Evolutionary conservation across 192 early-diverging fungal genomes (phyloP), one percentile per base, ranked within the genome.

Genomic region (Hyaloraphidium curvatum): DNA sequence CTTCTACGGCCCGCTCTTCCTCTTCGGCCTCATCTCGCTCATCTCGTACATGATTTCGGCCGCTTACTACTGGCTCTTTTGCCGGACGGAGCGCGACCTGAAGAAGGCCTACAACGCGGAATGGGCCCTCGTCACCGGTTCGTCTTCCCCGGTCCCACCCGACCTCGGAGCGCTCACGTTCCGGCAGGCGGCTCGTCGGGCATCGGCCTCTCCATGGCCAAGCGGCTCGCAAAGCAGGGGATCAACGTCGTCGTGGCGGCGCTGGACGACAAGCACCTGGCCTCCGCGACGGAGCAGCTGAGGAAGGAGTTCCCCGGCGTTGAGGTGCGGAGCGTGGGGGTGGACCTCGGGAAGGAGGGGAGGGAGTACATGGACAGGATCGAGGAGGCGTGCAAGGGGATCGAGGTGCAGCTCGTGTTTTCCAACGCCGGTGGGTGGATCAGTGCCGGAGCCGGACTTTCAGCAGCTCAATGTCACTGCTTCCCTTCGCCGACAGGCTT

Each of bases 81-180:
- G n/a, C n/a, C n/a, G n/a, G n/a, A n/a, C n/a, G n/a, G 43, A 54
- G 29, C 74, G 77, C 52, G 62, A 77, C 62, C 57, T 77, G 54
- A 70, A 71, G 53, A 56, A 62, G 31, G 71, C 71, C 52, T 77
- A 77, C 54, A 67, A 69, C 28, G 71, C 75, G 11, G 39, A 58
- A 35, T 76, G 75, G 75, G 75, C 74, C 17, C 55, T 77, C 13
- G 75, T 77, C 1, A 77, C 75, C 3, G 74, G 73, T 61, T 17
- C 14, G 29, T 9, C 11, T 17, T 37, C 35, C 17, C 35, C 17
- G 35, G 35, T 13, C 35, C 17, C 17, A 13, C 35, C 35, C 35
- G 11, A 13, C 17, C 11, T 13, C 35, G 11, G 35, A 37, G 17
- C 17, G 11, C 11, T 40, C 29, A 53, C n/a, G 26, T 40, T 40